A percentile compares a stretch with the other conserved stretches of the same genome.
Conservation (phyloP, 2,329 filamentous ascomycete genomes). For the Truncatella angustata region DNA sequence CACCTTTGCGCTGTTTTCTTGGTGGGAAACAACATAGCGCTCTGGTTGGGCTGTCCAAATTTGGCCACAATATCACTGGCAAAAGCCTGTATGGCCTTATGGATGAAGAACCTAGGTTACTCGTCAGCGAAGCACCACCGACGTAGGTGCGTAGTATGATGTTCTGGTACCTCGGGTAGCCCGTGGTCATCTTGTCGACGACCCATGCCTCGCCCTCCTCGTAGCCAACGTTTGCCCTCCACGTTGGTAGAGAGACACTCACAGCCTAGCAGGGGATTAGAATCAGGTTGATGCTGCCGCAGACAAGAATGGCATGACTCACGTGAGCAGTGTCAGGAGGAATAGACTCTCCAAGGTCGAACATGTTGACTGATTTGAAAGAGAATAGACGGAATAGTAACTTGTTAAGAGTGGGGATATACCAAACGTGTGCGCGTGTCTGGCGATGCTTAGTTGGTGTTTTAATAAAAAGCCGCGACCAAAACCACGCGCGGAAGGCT, state of each 20-base stretch:
- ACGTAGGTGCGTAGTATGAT: not conserved
- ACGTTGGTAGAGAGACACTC: conserved; percentile 93
- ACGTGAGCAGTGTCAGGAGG: conserved; percentile 78
- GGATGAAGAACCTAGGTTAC: conserved; percentile 80
- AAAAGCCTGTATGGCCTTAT: conserved; percentile 76
- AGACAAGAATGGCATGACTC: conserved; percentile 34
- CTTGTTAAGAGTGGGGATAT: too few relatives aligned
- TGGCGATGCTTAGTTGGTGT: too few relatives aligned
- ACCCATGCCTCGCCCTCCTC: conserved; percentile 92
- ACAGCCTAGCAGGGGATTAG: conserved; percentile 67
- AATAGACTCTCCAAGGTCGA: conserved; percentile 67
- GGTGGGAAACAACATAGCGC: conserved; percentile 83
- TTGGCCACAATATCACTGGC: conserved; percentile 64
- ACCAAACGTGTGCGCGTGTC: too few relatives aligned
- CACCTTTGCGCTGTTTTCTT: conserved; percentile 68
- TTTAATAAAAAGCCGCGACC: too few relatives aligned
- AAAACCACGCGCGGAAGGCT: too few relatives aligned
- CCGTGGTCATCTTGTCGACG: conserved; percentile 78
- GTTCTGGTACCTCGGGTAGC: conserved; percentile 72
- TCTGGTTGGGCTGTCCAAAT: conserved; percentile 60
- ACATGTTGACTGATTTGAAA: conserved; percentile 39
- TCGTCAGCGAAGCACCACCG: not conserved
- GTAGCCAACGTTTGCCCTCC: conserved; percentile 86
- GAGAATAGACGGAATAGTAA: too few relatives aligned
- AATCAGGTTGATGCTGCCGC: too few relatives aligned